Base-by-base conservation (phyloP, 2,329 filamentous ascomycete genomes). In the Colletotrichum sp. region DNA sequence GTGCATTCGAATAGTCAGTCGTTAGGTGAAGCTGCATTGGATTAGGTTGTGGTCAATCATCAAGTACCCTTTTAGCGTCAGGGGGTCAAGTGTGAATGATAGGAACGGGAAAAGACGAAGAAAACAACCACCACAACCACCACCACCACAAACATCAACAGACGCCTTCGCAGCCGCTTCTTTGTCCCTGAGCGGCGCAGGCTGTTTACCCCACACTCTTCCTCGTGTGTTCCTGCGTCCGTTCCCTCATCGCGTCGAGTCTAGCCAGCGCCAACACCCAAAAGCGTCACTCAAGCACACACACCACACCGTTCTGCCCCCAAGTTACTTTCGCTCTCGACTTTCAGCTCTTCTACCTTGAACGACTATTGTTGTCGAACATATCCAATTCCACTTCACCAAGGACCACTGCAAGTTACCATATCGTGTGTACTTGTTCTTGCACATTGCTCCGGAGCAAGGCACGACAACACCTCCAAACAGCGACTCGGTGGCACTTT, bases 191-290 rank as follows among this genome's bases (percentile, higher is more conserved):
- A 52, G n/a, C 44, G 24, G 67, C 34, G 67, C 32, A 12, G 49
- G 12, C 44, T 16, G 67, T 39, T 32, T 75, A 75, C 73, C 73
- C 73, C 73, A 75, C 69, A 75, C 18, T 67, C 62, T 72, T 30
- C 69, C 72, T 72, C 62, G 72, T 68, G 72, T 72, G 63, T 36
- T 63, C 55, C 36, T 59, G 55, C 55, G 55, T 30, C 70, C 69
- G 30, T 44, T 64, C 52, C 18, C 32, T n/a, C 30, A 39, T 69
- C 66, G 32, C 21, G 32, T 69, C 52, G 24, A 69, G 66, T 69
- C 66, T 34, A 69, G 32, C 30, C 52, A 21, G 30, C 32, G 52
- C 28, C 65, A 57, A 68, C 12, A 8, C n/a, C 26, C 57, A 39
- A n/a, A 60, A 36, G 34, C 60, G n/a, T 60, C 34, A 62, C 28